phyloP scores from a whole-genome alignment of 768 basidiomycete species.

The Panaeolus cyanescens region DNA sequence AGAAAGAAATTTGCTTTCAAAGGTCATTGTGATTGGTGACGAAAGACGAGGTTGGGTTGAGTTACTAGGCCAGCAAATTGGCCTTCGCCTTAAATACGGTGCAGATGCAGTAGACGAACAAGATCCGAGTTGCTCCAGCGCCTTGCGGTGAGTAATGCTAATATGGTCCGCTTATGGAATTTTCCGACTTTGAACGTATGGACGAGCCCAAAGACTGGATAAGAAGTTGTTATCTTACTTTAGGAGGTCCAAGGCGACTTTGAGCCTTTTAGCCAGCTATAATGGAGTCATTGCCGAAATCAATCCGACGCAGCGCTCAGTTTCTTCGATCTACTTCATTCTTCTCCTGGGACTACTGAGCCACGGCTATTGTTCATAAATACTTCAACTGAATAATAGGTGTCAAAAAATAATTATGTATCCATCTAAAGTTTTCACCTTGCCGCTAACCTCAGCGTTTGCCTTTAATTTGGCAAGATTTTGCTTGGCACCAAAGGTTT shows the following conservation, averaged over 20 bases:
- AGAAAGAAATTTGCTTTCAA: constrained; percentile 49
- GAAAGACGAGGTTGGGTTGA: neutral
- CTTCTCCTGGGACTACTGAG: too few relatives aligned
- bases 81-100: neutral
- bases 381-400: too few relatives aligned
- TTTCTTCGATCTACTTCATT: too few relatives aligned
- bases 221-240: neutral
- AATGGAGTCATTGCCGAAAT: neutral
- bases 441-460: too few relatives aligned
- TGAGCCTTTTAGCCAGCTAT: neutral
- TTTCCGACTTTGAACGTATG: constrained; percentile 11
- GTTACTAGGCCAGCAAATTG: neutral
- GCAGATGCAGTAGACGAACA: constrained; percentile 5
- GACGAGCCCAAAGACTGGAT: constrained; percentile 3
- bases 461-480: neutral
- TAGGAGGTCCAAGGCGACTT: neutral
- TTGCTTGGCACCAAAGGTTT: neutral
- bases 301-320: too few relatives aligned
- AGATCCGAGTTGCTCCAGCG: constrained; percentile 18
- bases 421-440: neutral
- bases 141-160: neutral
- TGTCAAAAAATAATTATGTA: neutral
- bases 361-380: too few relatives aligned
- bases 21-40: constrained; percentile 23
- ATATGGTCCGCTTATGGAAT: constrained; percentile 10